Percentiles rank a stretch among this genome's conserved stretches.
phyloP scores from a whole-genome alignment of 2,329 filamentous ascomycete species.

The Botryotinia convoluta region DNA sequence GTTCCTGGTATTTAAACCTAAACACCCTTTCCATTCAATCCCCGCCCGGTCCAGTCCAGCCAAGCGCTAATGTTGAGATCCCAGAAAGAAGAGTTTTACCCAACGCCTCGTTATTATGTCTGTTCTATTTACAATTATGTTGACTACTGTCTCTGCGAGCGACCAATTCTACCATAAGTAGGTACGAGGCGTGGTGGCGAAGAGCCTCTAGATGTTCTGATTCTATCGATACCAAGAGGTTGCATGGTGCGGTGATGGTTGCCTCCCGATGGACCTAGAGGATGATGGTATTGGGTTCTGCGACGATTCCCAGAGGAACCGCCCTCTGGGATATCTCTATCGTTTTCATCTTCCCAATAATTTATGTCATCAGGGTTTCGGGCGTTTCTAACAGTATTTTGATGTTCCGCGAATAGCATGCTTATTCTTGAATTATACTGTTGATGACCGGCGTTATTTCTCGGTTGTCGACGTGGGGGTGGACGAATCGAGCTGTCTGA shows the following conservation, averaged over 20 bases:
- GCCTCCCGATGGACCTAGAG: constrained; percentile 2
- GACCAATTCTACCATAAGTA: constrained; percentile 27
- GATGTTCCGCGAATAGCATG: constrained; percentile 37
- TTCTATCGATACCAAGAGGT: constrained; percentile 27
- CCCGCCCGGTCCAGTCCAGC: not conserved
- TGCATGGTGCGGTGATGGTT: constrained; percentile 19
- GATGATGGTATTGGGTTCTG: constrained; percentile 5
- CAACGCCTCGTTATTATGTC: constrained; percentile 12
- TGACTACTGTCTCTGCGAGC: constrained; percentile 29
- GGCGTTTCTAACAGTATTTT: constrained; percentile 23
- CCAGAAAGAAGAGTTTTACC: constrained; percentile 12
- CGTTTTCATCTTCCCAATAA: constrained; percentile 11
- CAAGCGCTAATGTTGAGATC: constrained; percentile 17
- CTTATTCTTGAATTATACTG: constrained; percentile 36
- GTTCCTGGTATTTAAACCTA: not conserved
- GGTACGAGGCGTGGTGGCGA: constrained; percentile 31
- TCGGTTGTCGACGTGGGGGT: constrained; percentile 27
- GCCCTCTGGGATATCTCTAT: constrained; percentile 15
- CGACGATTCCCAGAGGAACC: constrained; percentile 14
- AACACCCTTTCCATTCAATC: constrained; percentile 1
- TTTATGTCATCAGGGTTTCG: constrained; percentile 8
- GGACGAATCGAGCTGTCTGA: constrained; percentile 33
- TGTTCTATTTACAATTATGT: constrained; percentile 5
- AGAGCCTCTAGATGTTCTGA: constrained; percentile 32
- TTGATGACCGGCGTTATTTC: constrained; percentile 26